Base-by-base conservation (phyloP, 352 stramenopile genomes). In the Phytophthora uliginosa region DNA sequence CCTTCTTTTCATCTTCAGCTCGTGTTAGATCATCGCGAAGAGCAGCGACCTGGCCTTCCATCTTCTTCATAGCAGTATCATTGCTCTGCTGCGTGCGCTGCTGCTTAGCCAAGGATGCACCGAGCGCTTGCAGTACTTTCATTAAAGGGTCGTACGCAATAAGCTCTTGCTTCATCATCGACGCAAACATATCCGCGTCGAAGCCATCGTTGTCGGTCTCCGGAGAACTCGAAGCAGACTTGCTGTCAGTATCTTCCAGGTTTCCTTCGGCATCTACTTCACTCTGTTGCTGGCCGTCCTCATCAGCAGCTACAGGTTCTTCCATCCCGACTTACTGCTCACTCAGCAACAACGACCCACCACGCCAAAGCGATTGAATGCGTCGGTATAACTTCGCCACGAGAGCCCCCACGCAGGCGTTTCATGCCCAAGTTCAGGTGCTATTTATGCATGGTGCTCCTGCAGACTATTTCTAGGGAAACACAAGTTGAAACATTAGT, bases 101-200 rank as follows among this genome's bases (percentile, higher is more conserved):
- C 47, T 94, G 86, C 20, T 77, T 83, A 7, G 76, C 74, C 61
- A 93, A 82, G 12, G 85, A 88, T 7, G 60, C 55, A 4, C 83
- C 85, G 17, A 96, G 69, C 48, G 83, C 69, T 64, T 89, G 76
- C 1, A 96, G 74, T 12, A 84, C 84, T 57, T 90, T 88, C 53
- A 89, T 76, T 15, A 96, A 63, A 31, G 89, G 89, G 36, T 92
- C 85, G 73, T 92, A 94, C 57, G 85, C 71, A 34, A 95, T 89
- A 8, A 96, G 61, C 22, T 93, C 82, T 24, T 85, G 81, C 59
- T 92, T 74, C 59, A 96, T 79, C 57, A 95, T 48, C 9, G 75
- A 79, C 10, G 80, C 81, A 51, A 95, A 95, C 13, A 71, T 20
- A n/a, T 85, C 74, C 40, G 77, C 56, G 52, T 88, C 76, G 24